A percentile compares a stretch with the other conserved stretches of the same genome.
Conservation (phyloP, 495 filamentous ascomycete genomes). For the Cercophora scortea region DNA sequence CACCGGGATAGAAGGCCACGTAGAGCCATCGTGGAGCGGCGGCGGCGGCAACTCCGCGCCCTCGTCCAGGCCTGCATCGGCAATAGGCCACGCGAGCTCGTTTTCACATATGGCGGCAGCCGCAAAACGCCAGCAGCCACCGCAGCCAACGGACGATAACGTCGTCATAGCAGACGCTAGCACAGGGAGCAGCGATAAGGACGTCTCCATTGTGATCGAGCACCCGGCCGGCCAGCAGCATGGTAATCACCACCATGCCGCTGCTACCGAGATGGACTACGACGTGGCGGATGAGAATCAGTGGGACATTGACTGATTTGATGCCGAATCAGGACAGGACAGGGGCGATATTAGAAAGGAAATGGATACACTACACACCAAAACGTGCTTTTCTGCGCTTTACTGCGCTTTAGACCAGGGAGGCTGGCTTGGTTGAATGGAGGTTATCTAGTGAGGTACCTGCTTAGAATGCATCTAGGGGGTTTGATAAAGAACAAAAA, state of each 20-base stretch:
- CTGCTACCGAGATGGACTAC: slow-evolving; percentile 25
- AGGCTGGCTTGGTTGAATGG: too few species aligned
- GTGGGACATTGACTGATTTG: slow-evolving; percentile 15
- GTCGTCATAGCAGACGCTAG: not conserved
- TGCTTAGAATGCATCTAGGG: too few species aligned
- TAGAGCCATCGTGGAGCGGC: slow-evolving; percentile 68
- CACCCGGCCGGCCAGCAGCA: not conserved
- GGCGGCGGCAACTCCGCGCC: slow-evolving; percentile 29
- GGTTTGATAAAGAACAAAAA: too few species aligned
- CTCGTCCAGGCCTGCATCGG: not conserved
- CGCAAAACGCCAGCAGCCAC: not conserved
- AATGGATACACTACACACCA: too few species aligned
- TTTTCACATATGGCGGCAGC: not conserved
- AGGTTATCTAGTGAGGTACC: too few species aligned
- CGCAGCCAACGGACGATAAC: not conserved
- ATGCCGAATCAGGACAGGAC: too few species aligned
- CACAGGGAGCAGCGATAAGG: slow-evolving; percentile 21
- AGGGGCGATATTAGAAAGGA: too few species aligned
- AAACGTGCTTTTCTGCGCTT: too few species aligned
- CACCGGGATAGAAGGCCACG: slow-evolving; percentile 60
- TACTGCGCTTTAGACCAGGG: too few species aligned
- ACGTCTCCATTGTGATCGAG: slow-evolving; percentile 23
- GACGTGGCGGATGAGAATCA: slow-evolving; percentile 38
- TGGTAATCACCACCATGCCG: slow-evolving; percentile 2
- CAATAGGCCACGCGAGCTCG: not conserved